A percentile compares a stretch with the other conserved stretches of the same genome.
Conservation (phyloP, 148 eudicot species). For the Simmondsia chinensis region DNA sequence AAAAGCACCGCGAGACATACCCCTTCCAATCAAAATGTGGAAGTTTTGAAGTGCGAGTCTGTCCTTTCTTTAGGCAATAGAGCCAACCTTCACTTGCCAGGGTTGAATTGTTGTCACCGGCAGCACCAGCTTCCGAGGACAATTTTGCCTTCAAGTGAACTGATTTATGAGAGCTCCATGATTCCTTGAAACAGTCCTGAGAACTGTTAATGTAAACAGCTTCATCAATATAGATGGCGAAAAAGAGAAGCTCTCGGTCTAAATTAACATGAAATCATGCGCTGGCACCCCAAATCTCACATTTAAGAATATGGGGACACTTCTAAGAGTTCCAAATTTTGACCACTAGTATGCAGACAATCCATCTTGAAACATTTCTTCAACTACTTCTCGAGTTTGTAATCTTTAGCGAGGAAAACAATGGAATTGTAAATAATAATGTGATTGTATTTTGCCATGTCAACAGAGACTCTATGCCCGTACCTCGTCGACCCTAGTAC, state of each 20-base stretch:
- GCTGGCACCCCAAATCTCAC: not conserved
- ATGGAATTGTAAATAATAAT: too few species aligned
- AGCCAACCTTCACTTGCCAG: slow-evolving; percentile 57
- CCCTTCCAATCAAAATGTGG: slow-evolving; percentile 96
- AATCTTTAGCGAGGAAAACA: too few species aligned
- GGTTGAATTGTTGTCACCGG: slow-evolving; percentile 29
- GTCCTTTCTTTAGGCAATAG: slow-evolving; percentile 88
- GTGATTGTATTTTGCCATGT: too few species aligned
- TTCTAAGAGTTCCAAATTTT: too few species aligned
- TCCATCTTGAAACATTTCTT: too few species aligned
- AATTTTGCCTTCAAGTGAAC: slow-evolving; percentile 66
- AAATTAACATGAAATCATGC: not conserved
- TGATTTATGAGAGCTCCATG: slow-evolving; percentile 94
- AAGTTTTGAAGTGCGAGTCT: slow-evolving; percentile 60
- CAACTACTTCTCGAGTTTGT: too few species aligned
- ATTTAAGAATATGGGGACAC: too few species aligned
- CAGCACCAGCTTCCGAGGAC: slow-evolving; percentile 21
- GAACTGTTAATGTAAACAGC: slow-evolving; percentile 36
- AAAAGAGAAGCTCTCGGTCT: not conserved
- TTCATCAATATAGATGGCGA: slow-evolving; percentile 5
- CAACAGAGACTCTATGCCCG: too few species aligned
- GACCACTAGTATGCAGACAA: too few species aligned
- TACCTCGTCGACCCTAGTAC: too few species aligned
- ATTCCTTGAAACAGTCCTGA: slow-evolving; percentile 94
- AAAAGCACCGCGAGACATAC: slow-evolving; percentile 29